These are phyloP conservation scores for Phytophthora aleatoria DNA, from an alignment of 352 stramenopile genomes.

Conservation along the genomic window DNA sequence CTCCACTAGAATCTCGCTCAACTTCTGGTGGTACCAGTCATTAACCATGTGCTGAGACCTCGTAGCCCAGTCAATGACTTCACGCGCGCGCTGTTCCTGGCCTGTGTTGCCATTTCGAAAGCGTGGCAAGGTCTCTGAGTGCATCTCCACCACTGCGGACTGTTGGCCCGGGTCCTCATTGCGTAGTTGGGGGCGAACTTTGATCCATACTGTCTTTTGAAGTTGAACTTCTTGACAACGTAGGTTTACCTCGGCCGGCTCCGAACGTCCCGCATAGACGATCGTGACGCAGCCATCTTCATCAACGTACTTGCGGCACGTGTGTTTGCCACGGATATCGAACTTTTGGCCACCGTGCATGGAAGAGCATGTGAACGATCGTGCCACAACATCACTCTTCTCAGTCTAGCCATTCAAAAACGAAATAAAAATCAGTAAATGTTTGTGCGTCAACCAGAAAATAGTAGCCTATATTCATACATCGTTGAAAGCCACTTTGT, in stretches of 20 bases:
- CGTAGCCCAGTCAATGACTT: slow-evolving; percentile 16
- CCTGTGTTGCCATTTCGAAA: slow-evolving; percentile 15
- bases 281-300: slow-evolving; percentile 23
- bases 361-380: slow-evolving; percentile 24
- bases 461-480: slow-evolving; percentile 8
- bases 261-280: slow-evolving; percentile 21
- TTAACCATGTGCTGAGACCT: slow-evolving; percentile 14
- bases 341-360: slow-evolving; percentile 8
- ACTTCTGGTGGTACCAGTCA: slow-evolving; percentile 24
- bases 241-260: not conserved
- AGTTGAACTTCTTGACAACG: slow-evolving; percentile 23
- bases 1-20: slow-evolving; percentile 29
- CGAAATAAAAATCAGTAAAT: not conserved
- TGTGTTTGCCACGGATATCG: slow-evolving; percentile 24
- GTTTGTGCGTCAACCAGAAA: not conserved
- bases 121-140: slow-evolving; percentile 17
- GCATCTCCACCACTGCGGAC: slow-evolving; percentile 18
- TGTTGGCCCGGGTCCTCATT: not conserved
- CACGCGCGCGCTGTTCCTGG: slow-evolving; percentile 11
- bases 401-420: slow-evolving; percentile 4
- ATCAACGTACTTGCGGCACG: slow-evolving; percentile 24
- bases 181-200: slow-evolving; percentile 10
- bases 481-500: slow-evolving; percentile 1
- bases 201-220: slow-evolving; percentile 32
- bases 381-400: slow-evolving; percentile 15